Evolutionary conservation across 2,329 filamentous ascomycete genomes (phyloP).

Genomic region (Catunica adiposa): DNA sequence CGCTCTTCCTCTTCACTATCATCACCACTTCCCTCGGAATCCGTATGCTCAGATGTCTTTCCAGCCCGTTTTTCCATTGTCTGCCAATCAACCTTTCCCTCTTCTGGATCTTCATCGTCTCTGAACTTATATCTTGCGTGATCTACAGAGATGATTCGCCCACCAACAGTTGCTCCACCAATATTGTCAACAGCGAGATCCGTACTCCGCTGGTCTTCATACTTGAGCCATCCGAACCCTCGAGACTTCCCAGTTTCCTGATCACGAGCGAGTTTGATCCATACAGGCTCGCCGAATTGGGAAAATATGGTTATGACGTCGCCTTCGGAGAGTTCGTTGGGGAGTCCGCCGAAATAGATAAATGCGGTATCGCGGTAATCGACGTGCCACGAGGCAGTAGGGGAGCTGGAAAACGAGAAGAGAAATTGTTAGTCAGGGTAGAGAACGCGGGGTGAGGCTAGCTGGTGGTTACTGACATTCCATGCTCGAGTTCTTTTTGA

Average conservation of each 20-base stretch:
- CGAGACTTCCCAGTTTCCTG: constrained; percentile 91
- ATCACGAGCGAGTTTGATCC: constrained; percentile 81
- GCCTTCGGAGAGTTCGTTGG: constrained; percentile 84
- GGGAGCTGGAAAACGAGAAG: constrained; percentile 34
- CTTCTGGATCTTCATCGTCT: constrained; percentile 56
- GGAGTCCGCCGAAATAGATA: constrained; percentile 86
- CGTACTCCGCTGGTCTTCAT: constrained; percentile 91
- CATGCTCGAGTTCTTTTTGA: constrained; percentile 82
- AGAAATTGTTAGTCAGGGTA: constrained; percentile 17
- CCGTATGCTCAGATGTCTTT: constrained; percentile 26
- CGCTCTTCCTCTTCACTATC: constrained; percentile 25
- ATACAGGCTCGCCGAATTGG: constrained; percentile 88
- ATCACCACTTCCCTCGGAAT: constrained; percentile 24
- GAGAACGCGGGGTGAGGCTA: neutral
- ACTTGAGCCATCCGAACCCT: constrained; percentile 93
- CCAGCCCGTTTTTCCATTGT: constrained; percentile 40
- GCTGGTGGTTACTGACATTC: constrained; percentile 39
- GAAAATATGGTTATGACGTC: constrained; percentile 94
- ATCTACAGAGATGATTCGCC: constrained; percentile 70
- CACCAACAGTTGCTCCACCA: constrained; percentile 68
- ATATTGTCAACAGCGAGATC: constrained; percentile 94
- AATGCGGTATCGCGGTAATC: constrained; percentile 97
- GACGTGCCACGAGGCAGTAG: constrained; percentile 86
- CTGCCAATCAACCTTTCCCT: constrained; percentile 41
- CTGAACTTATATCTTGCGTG: constrained; percentile 81